Base-by-base conservation (phyloP, 371 early-diverging fungal genomes). In the Dinochytrium kinnereticum region DNA sequence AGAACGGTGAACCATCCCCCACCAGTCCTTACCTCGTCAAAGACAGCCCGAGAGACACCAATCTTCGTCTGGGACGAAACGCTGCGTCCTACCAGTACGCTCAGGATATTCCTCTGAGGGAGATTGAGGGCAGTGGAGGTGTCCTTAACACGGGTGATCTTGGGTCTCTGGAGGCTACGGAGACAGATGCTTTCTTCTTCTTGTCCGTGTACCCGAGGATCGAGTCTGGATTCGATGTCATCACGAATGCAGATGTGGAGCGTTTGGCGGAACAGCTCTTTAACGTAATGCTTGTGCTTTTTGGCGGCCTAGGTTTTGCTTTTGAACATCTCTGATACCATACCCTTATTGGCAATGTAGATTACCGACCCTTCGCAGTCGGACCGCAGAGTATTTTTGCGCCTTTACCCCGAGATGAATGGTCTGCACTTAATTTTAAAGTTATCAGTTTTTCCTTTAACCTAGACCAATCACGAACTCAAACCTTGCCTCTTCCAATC, bases 121-220 rank as follows among this genome's bases (percentile, higher is more conserved):
- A 59, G 17, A 50, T 19, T 28, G 50, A 50, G 17, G 66, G 28
- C 7, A 40, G n/a, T 37, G 61, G 61, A 21, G 66, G 30, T 28
- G n/a, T n/a, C n/a, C 39, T 2, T 15, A 3, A 51, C 64, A 66
- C 66, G 2, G 66, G 44, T 2, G 37, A 66, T 37, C 26, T 66
- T 3, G 37, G 19, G 7, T 37, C 49, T n/a, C 30, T 66, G 44
- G 44, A 66, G 44, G 44, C 7, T 10, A 66, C 66, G 15, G 15
- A 57, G 0, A 64, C 76, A 28, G 77, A 79, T 53, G 78, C 79
- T 3, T 57, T 72, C 37, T 51, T 82, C 26, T 71, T 76, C 71
- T 33, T 82, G 51, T 78, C 82, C 33, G 73, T 82, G 34, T 79
- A 75, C 61, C 82, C 82, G 28, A 10, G 31, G 5, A 15, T 17